Evolutionary conservation across 306 rosid species (phyloP).

Genomic region (Rosa chinensis): DNA sequence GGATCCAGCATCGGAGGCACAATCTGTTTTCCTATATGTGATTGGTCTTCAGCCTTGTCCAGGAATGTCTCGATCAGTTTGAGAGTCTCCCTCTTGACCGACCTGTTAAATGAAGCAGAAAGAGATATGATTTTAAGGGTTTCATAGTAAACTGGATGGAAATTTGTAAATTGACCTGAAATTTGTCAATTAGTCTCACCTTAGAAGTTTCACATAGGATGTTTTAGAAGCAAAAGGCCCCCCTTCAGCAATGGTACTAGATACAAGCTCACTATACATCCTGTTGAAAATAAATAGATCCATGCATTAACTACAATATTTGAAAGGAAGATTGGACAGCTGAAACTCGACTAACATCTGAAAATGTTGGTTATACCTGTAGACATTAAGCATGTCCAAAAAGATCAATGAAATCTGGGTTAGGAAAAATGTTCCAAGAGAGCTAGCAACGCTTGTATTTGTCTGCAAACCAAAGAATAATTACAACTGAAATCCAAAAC

Average conservation of each 20-base stretch:
- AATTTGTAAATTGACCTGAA: neutral
- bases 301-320: neutral
- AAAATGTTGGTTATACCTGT: constrained; percentile 54
- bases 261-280: constrained; percentile 98
- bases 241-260: constrained; percentile 88
- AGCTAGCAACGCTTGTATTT: constrained; percentile 83
- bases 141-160: constrained; percentile 1
- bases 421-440: constrained; percentile 92
- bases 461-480: constrained; percentile 56
- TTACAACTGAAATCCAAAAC: neutral
- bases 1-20: constrained; percentile 99
- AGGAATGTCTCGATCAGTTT: constrained; percentile 93
- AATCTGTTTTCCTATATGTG: constrained; percentile 94
- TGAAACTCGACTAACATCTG: neutral
- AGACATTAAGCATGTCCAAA: constrained; percentile 96
- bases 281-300: constrained; percentile 40
- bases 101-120: constrained; percentile 46
- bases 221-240: constrained; percentile 86
- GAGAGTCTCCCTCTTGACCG: constrained; percentile 96
- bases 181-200: constrained; percentile 40
- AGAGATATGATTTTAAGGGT: neutral
- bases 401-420: constrained; percentile 86
- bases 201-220: constrained; percentile 85
- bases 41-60: constrained; percentile 99
- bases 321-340: neutral